These are phyloP conservation scores for Marasmius oreades DNA, from an alignment of 1,284 basidiomycete genomes.

Conservation along the genomic window DNA sequence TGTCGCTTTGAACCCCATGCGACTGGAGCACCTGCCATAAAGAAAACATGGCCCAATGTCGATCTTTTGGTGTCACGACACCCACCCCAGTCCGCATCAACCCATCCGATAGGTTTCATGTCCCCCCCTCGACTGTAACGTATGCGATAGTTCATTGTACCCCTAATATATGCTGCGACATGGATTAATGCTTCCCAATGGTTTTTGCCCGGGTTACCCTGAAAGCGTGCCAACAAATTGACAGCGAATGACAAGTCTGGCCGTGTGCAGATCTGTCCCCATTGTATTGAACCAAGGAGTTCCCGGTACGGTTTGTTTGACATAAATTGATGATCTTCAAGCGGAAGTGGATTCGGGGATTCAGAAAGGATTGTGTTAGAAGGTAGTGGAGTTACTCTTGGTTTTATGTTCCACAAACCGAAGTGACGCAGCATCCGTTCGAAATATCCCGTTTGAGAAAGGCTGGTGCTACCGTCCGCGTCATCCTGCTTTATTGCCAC, in stretches of 20 bases:
- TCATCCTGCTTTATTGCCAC: slow-evolving; percentile 6
- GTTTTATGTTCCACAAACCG: slow-evolving; percentile 11
- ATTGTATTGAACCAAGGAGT: background rate
- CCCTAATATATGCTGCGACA: slow-evolving; percentile 28
- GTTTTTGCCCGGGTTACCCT: slow-evolving; percentile 10
- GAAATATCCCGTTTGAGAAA: slow-evolving; percentile 20
- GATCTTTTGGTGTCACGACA: too few relatives aligned
- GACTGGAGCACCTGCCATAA: too few relatives aligned
- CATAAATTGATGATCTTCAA: background rate
- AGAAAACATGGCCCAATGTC: too few relatives aligned
- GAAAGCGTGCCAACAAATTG: background rate
- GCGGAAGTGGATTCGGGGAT: background rate
- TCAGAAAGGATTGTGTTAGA: slow-evolving; percentile 16
- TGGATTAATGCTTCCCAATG: slow-evolving; percentile 24
- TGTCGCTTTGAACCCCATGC: too few relatives aligned
- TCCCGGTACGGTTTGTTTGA: background rate
- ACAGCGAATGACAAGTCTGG: background rate
- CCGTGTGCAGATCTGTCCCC: background rate
- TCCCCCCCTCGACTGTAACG: background rate
- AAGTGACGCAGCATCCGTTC: slow-evolving; percentile 17
- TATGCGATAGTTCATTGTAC: slow-evolving; percentile 20
- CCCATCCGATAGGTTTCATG: too few relatives aligned
- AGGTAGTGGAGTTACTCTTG: slow-evolving; percentile 21
- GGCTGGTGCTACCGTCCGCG: slow-evolving; percentile 8
- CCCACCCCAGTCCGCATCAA: background rate